Base-by-base conservation (phyloP, 176 grass and related monocot genomes). In the Alloteropsis semialata region DNA sequence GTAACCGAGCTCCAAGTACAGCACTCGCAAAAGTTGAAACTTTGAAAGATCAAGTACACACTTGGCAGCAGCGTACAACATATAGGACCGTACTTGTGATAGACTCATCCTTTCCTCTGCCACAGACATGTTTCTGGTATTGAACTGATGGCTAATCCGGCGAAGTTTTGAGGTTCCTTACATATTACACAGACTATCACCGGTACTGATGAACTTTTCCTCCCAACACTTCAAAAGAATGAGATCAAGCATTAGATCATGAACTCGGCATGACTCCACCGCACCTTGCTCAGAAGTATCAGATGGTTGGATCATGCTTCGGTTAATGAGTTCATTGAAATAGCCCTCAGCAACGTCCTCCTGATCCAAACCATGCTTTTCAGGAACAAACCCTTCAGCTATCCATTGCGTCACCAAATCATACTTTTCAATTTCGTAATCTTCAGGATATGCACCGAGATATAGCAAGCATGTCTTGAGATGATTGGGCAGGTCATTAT, bases 321-420 rank as follows among this genome's bases (percentile, higher is more conserved):
- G 79, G 0, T 79, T 86, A 15, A 79, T 72, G 22, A 86, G 66
- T 29, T 79, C 83, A 16, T 71, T 71, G 10, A 86, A 86, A 70
- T 18, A 71, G 53, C 19, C 72, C 16, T 72, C 48, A 5, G 45
- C 83, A 6, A 30, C 36, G 59, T 79, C 64, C 30, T 79, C 42
- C 2, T 24, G 13, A 48, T 50, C 21, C 1, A 67, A 61, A 24
- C 63, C 74, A 71, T 16, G 8, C 7, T 57, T 78, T 33, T 70
- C 34, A 16, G 24, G 5, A 9, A 86, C 3, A 86, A 86, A 79
- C 36, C 72, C 83, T 58, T 86, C 70, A 48, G 83, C 63, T 10
- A 79, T 79, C 83, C 83, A 79, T 86, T 33, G 22, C 9, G 10
- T 32, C 37, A 49, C 14, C 61, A 86, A 86, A 29, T 64, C 19